Evolutionary conservation across 1,284 basidiomycete genomes (phyloP).

Genomic region (Pholiota adiposa): DNA sequence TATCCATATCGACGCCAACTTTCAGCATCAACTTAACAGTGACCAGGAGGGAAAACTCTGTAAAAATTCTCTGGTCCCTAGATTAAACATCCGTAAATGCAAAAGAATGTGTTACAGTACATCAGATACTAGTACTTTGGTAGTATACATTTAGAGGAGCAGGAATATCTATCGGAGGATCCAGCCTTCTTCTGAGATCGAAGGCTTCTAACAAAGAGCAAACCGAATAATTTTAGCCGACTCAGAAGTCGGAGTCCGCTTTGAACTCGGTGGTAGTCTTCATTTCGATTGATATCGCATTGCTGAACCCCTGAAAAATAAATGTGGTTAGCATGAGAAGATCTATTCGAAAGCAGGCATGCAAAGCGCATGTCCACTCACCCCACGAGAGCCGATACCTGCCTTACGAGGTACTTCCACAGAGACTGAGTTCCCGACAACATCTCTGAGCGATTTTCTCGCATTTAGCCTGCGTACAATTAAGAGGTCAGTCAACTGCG

Average conservation of each 20-base stretch:
- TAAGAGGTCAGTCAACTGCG: neutral
- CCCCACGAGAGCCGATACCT: neutral
- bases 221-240: neutral
- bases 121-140: neutral
- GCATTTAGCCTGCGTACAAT: neutral
- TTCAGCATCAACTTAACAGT: too few relatives aligned
- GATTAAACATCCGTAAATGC: neutral
- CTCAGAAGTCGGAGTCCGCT: neutral
- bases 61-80: neutral
- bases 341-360: neutral
- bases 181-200: neutral
- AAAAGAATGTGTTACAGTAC: conserved; percentile 1
- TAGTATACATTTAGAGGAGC: neutral
- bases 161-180: neutral
- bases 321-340: neutral
- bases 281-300: conserved; percentile 7
- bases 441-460: neutral
- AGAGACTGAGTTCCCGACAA: conserved; percentile 1
- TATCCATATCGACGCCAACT: too few relatives aligned
- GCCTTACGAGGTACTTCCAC: neutral
- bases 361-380: neutral
- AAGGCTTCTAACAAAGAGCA: neutral
- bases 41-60: too few relatives aligned
- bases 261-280: conserved; percentile 4
- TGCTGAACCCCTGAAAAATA: neutral